Percentiles rank a stretch among this genome's conserved stretches.
Evolutionary conservation across 495 filamentous ascomycete genomes (phyloP).

Genomic region (Lindgomyces ingoldianus): DNA sequence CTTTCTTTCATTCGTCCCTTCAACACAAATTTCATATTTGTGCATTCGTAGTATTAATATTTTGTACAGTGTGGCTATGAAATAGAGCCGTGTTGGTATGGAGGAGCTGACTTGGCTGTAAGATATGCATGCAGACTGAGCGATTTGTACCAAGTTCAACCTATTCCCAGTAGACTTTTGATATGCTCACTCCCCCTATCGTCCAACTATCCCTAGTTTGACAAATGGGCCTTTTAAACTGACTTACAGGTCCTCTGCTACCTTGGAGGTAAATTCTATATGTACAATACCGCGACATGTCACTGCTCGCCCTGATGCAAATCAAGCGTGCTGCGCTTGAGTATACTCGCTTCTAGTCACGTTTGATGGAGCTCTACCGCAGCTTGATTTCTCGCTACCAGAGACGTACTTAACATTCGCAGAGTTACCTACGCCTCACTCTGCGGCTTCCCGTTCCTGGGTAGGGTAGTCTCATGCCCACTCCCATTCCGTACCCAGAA

Average conservation of each 20-base stretch:
- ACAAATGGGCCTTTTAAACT: too few relatives aligned
- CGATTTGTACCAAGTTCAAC: too few relatives aligned
- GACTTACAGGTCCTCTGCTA: too few relatives aligned
- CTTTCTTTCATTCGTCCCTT: neutral
- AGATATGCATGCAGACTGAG: neutral
- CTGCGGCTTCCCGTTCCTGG: constrained; percentile 36
- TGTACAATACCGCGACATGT: too few relatives aligned
- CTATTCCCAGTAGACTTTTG: too few relatives aligned
- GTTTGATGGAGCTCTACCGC: too few relatives aligned
- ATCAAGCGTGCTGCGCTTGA: too few relatives aligned
- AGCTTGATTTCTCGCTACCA: neutral
- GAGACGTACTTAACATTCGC: neutral
- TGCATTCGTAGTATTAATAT: neutral
- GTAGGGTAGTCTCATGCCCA: constrained; percentile 42
- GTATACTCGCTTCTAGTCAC: too few relatives aligned
- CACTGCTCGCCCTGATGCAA: too few relatives aligned
- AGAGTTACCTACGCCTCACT: neutral
- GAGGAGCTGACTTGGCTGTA: neutral
- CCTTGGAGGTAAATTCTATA: too few relatives aligned
- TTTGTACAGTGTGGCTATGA: neutral
- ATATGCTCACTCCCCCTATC: too few relatives aligned
- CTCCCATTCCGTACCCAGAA: constrained; percentile 41
- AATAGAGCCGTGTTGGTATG: neutral
- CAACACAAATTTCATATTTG: neutral
- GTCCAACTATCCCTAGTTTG: too few relatives aligned